Base-by-base conservation (phyloP, 805 yeast species). In the Metschnikowia lunata region DNA sequence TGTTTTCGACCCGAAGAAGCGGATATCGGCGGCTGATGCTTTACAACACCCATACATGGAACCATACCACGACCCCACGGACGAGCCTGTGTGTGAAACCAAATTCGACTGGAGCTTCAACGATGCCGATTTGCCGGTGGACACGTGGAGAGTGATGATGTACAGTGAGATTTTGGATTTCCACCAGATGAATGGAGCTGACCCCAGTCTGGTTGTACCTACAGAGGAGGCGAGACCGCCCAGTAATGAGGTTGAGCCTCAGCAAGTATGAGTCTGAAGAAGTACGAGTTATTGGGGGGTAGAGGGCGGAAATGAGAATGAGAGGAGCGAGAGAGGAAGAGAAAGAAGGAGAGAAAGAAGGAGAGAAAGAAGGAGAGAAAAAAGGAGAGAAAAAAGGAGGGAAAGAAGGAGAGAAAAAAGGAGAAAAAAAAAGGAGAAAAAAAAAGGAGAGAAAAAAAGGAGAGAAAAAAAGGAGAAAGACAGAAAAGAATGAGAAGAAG, bases 91-190 rank as follows among this genome's bases (percentile, higher is more conserved):
- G 6, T 96, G 98, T 28, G 88, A 82, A 39, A 87, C 85, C 54
- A 85, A 85, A 62, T 93, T 93, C 59, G 99, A 93, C 67, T 93
- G 99, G 99, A 83, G 93, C 58, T 91, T 91, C 66, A 91, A 93
- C 64, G 98, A 95, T 56, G 98, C 97, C 0, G 99, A 91, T 66
- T 75, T 91, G 57, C 97, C 98, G 3, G 93, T 93, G 13, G 98
- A 93, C 60, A 88, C 97, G 11, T 91, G 99, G 99, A 82, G 96
- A 70, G 96, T 89, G 14, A 91, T 93, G 98, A 91, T 93, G 96
- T 93, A 93, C 69, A 85, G 95, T 42, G 99, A 91, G 68, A 93
- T 91, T 50, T 74, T 93, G 54, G 97, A 91, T 63, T 91, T 89
- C 78, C 98, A 91, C 66, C 95, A 89, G 64, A 87, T 86, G 47